A percentile compares a stretch with the other conserved stretches of the same genome.
Conservation (phyloP, 2,329 filamentous ascomycete species). For the Exutisphaerella laricina region DNA sequence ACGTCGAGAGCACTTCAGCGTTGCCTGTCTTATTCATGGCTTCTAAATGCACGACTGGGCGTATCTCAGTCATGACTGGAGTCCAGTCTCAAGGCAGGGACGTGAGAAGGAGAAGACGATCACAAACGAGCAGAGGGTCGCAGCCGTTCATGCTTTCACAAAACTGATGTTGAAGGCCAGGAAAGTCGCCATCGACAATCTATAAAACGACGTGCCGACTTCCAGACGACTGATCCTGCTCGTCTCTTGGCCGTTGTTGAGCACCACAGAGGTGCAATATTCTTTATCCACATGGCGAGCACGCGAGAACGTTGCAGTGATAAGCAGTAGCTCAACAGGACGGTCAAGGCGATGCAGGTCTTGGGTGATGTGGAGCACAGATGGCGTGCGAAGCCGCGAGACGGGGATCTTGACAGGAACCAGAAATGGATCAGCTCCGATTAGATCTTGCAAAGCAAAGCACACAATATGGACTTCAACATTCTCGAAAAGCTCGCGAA, state of each 20-base stretch:
- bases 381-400: slow-evolving; percentile 2
- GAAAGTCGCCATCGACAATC: background rate
- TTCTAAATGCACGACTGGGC: background rate
- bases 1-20: background rate
- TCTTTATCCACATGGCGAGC: background rate
- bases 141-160: no score
- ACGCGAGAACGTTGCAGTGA: background rate
- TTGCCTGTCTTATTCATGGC: background rate
- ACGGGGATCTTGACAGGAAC: background rate
- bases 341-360: background rate
- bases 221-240: background rate
- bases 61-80: background rate
- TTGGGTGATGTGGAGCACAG: background rate
- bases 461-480: background rate
- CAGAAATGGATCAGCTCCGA: background rate
- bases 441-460: background rate
- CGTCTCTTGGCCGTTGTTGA: background rate
- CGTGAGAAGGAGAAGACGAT: no score
- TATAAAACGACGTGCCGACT: background rate
- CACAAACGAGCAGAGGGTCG: no score
- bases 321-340: background rate
- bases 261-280: background rate
- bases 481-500: background rate
- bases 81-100: background rate
- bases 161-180: background rate